phyloP scores from a whole-genome alignment of 129 eudicot species.

The Cynara cardunculus region DNA sequence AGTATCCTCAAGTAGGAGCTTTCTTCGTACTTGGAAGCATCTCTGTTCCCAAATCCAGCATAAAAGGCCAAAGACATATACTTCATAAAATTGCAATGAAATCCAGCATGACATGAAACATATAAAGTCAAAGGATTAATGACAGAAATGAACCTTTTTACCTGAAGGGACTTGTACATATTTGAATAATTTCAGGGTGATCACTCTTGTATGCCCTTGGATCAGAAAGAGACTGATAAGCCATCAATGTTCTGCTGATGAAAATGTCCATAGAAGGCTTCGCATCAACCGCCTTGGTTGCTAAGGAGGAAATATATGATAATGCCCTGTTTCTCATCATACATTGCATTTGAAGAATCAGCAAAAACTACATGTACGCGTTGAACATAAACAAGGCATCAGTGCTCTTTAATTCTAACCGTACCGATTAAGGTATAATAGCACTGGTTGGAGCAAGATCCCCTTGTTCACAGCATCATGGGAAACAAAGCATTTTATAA shows the following conservation, averaged over 20 bases:
- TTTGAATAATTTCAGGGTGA: slow-evolving; percentile 71
- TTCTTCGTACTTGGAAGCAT: slow-evolving; percentile 76
- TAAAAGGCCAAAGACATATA: slow-evolving; percentile 1
- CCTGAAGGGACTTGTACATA: slow-evolving; percentile 92
- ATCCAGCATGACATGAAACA: slow-evolving; percentile 2
- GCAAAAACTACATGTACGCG: slow-evolving; percentile 8
- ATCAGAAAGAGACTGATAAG: slow-evolving; percentile 80
- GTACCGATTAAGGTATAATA: slow-evolving; percentile 79
- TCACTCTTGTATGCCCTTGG: slow-evolving; percentile 75
- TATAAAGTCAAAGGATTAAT: background rate
- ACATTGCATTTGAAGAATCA: slow-evolving; percentile 20
- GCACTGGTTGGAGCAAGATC: slow-evolving; percentile 89
- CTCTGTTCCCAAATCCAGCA: slow-evolving; percentile 47
- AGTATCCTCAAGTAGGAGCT: slow-evolving; percentile 93
- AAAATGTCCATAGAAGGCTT: slow-evolving; percentile 60
- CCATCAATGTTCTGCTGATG: slow-evolving; percentile 54
- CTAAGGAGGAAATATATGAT: slow-evolving; percentile 53
- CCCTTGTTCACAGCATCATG: slow-evolving; percentile 60
- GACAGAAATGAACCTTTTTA: slow-evolving; percentile 26
- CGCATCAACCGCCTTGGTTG: slow-evolving; percentile 46
- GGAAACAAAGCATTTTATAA: slow-evolving; percentile 74
- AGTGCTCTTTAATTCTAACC: background rate
- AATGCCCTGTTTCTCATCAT: slow-evolving; percentile 64
- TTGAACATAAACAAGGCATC: slow-evolving; percentile 14
- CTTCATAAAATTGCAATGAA: slow-evolving; percentile 15